Evolutionary conservation across 495 filamentous ascomycete genomes (phyloP).

Genomic region (Amphirosellinia nigrospora): DNA sequence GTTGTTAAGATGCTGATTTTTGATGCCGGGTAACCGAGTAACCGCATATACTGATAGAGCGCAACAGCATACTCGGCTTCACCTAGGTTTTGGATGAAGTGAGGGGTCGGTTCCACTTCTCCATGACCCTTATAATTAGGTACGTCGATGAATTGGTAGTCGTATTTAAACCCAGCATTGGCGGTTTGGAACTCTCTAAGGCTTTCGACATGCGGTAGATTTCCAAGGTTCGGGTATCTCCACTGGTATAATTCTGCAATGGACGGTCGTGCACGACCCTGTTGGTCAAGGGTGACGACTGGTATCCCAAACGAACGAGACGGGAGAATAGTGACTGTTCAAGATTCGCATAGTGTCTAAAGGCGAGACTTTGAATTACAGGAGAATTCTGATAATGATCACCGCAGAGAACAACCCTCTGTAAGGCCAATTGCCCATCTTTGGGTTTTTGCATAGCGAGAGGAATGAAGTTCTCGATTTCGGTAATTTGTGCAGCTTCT

Average conservation of each 20-base stretch:
- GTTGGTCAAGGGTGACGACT: conserved; percentile 85
- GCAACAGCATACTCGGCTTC: conserved; percentile 98
- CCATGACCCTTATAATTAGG: conserved; percentile 90
- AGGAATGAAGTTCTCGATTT: conserved; percentile 96
- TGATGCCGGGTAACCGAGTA: conserved; percentile 91
- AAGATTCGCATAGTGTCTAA: conserved; percentile 92
- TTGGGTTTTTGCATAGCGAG: conserved; percentile 84
- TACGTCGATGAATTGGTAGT: conserved; percentile 97
- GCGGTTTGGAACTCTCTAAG: conserved; percentile 75
- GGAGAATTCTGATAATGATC: conserved; percentile 98
- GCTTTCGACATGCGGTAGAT: conserved; percentile 75
- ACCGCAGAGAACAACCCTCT: conserved; percentile 89
- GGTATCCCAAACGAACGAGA: conserved; percentile 87
- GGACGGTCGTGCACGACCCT: conserved; percentile 84
- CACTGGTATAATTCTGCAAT: conserved; percentile 92
- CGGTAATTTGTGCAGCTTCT: conserved; percentile 97
- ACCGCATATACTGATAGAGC: conserved; percentile 95
- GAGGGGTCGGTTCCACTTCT: conserved; percentile 88
- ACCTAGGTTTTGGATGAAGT: conserved; percentile 96
- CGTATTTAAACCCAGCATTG: conserved; percentile 90
- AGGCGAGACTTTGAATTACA: conserved; percentile 94
- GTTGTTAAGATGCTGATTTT: conserved; percentile 91
- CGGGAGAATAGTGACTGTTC: conserved; percentile 95
- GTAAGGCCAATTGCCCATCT: conserved; percentile 73
- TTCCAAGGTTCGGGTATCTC: conserved; percentile 83